Evolutionary conservation across 352 stramenopile species (phyloP).

Genomic region (Blastocystis sp.): DNA sequence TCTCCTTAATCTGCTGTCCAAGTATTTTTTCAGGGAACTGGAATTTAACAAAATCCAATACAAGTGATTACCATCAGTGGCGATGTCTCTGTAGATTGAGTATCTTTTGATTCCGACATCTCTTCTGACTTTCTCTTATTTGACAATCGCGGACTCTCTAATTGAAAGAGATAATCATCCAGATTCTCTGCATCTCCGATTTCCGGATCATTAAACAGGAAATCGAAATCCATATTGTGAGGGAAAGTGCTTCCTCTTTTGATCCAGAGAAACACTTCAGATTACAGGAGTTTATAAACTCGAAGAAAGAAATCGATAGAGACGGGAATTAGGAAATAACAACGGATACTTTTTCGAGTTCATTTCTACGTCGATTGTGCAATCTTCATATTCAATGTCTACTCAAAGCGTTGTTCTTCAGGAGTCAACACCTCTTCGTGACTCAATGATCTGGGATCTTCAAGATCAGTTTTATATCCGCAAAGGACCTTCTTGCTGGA

Average conservation of each 20-base stretch:
- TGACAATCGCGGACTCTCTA: not conserved
- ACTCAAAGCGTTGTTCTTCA: constrained; percentile 84
- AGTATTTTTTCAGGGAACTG: constrained; percentile 57
- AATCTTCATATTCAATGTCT: constrained; percentile 79
- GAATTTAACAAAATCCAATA: not conserved
- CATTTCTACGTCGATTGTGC: constrained; percentile 70
- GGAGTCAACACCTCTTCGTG: constrained; percentile 76
- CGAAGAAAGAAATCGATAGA: constrained; percentile 70
- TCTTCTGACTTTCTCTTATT: constrained; percentile 5
- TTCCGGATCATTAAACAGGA: not conserved
- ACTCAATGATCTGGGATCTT: constrained; percentile 61
- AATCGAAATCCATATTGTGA: not conserved
- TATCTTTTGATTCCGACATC: not conserved
- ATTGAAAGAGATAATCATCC: not conserved
- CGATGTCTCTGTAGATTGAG: not conserved
- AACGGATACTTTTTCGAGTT: too few species aligned
- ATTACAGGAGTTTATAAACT: constrained; percentile 50
- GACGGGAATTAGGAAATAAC: too few species aligned
- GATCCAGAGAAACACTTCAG: not conserved
- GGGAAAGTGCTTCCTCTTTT: not conserved
- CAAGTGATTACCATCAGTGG: not conserved
- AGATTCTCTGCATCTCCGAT: not conserved
- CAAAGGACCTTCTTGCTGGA: constrained; percentile 76
- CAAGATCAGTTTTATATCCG: constrained; percentile 61
- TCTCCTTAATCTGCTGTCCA: constrained; percentile 57